These are phyloP conservation scores for Neobulgaria alba DNA, from an alignment of 2,329 filamentous ascomycete genomes.

Conservation along the genomic window DNA sequence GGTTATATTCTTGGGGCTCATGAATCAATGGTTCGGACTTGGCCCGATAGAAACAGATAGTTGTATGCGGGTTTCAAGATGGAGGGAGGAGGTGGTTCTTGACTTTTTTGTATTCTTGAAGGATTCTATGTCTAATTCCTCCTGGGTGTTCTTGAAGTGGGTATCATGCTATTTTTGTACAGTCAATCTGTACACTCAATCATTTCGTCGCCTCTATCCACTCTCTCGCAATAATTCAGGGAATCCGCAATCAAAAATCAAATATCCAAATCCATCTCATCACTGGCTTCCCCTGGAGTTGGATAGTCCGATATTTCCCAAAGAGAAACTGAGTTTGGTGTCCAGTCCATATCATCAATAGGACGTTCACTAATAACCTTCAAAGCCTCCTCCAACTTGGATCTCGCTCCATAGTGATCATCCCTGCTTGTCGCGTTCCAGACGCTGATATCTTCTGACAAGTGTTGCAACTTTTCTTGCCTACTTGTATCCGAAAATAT, in stretches of 20 bases:
- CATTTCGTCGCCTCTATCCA: neutral
- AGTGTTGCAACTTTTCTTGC: conserved; percentile 20
- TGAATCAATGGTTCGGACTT: no score
- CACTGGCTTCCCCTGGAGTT: conserved; percentile 10
- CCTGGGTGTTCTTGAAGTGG: no score
- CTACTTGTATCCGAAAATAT: conserved; percentile 24
- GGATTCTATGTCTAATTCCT: no score
- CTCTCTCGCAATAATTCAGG: no score
- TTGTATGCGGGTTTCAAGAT: no score
- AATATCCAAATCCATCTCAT: conserved; percentile 25
- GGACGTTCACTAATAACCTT: conserved; percentile 24
- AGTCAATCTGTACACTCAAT: no score
- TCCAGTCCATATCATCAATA: conserved; percentile 29
- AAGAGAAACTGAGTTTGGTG: conserved; percentile 24
- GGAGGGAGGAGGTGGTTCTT: no score
- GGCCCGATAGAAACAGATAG: no score
- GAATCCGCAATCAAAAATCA: no score
- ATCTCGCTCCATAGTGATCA: conserved; percentile 15
- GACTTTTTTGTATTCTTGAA: no score
- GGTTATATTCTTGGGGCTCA: no score
- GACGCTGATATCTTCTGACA: conserved; percentile 18
- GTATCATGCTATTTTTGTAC: no score
- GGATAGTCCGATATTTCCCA: conserved; percentile 11
- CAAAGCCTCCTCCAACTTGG: conserved; percentile 19
- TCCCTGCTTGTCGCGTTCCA: conserved; percentile 18